Percentiles rank a stretch among this genome's conserved stretches.
Evolutionary conservation across 129 eudicot genomes (phyloP).

Genomic region (Mikania micrantha): DNA sequence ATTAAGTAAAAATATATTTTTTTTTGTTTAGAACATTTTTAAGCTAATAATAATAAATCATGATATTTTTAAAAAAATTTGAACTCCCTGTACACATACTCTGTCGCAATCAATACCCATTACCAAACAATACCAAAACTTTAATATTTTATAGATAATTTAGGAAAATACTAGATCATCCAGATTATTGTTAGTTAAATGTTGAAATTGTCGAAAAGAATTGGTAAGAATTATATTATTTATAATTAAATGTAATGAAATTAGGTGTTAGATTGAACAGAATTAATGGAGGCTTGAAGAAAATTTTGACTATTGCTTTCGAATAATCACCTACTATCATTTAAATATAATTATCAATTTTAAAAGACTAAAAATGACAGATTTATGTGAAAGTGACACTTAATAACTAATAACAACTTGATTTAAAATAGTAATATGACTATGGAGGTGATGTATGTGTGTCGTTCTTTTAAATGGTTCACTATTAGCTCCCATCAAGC

Average conservation of each 20-base stretch:
- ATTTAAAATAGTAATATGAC: not conserved
- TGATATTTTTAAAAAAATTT: too few relatives aligned
- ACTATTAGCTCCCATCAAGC: too few relatives aligned
- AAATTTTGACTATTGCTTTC: constrained; percentile 51
- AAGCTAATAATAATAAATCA: too few relatives aligned
- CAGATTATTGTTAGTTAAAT: constrained; percentile 13
- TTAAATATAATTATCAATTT: not conserved
- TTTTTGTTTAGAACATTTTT: too few relatives aligned
- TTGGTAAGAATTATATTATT: constrained; percentile 16
- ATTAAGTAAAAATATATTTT: too few relatives aligned
- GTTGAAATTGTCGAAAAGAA: constrained; percentile 21
- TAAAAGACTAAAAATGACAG: constrained; percentile 10
- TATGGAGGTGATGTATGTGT: too few relatives aligned
- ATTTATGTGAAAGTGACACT: constrained; percentile 26
- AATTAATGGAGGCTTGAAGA: constrained; percentile 1
- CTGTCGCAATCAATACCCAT: not conserved
- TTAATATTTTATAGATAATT: not conserved
- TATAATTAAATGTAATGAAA: constrained; percentile 9
- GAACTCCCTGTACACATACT: too few relatives aligned
- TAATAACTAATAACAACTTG: constrained; percentile 11
- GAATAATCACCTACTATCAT: constrained; percentile 40
- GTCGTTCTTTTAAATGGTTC: too few relatives aligned
- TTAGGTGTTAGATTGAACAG: constrained; percentile 29
- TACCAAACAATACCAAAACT: constrained; percentile 6
- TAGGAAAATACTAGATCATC: constrained; percentile 2